phyloP scores from a whole-genome alignment of 768 basidiomycete species.

The Mycena floridula region DNA sequence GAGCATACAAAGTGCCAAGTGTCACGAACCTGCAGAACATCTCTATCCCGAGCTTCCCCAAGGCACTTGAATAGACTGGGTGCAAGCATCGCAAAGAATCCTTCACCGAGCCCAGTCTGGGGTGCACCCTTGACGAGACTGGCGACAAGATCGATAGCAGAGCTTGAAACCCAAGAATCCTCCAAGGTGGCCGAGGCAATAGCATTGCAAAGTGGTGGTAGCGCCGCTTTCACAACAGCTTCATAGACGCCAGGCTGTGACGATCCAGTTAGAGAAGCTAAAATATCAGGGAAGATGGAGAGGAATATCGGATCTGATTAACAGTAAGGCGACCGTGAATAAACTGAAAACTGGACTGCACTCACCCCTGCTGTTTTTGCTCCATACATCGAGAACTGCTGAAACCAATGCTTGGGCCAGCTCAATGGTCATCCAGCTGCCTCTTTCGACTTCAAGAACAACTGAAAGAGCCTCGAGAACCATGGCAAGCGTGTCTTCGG shows the following conservation, averaged over 20 bases:
- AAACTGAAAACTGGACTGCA: background rate
- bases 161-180: constrained; percentile 71
- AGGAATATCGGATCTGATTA: constrained; percentile 76
- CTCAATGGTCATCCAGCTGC: constrained; percentile 65
- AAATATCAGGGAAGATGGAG: constrained; percentile 78
- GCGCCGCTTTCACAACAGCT: constrained; percentile 61
- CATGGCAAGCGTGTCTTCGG: constrained; percentile 85
- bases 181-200: constrained; percentile 50
- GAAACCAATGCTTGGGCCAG: constrained; percentile 60
- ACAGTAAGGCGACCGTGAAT: background rate
- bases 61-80: constrained; percentile 71
- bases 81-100: constrained; percentile 73
- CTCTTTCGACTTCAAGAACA: constrained; percentile 66
- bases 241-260: constrained; percentile 58
- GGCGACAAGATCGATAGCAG: constrained; percentile 77
- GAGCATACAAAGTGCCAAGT: background rate
- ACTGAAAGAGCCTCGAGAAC: constrained; percentile 83
- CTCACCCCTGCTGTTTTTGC: constrained; percentile 78
- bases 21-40: constrained; percentile 61
- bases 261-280: constrained; percentile 63
- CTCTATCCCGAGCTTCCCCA: constrained; percentile 72
- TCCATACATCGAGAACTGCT: constrained; percentile 77
- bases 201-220: constrained; percentile 66
- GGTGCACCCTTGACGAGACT: constrained; percentile 65
- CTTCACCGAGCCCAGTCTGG: constrained; percentile 63